A percentile compares a stretch with the other conserved stretches of the same genome.
Conservation (phyloP, 2,329 filamentous ascomycete genomes). For the Hymenoscyphus occultus region DNA sequence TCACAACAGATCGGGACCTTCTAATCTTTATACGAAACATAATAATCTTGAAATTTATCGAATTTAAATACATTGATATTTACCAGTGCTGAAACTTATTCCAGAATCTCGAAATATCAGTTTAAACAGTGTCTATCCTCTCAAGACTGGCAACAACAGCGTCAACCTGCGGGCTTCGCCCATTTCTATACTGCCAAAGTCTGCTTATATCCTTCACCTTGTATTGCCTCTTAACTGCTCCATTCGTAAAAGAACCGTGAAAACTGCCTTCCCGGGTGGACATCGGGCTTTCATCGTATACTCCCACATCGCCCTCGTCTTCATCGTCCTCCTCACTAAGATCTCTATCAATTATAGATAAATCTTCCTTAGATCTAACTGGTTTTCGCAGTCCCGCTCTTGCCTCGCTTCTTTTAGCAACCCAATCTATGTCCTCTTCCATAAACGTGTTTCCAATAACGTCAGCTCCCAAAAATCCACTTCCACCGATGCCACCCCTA, state of each 20-base stretch:
- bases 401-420: conserved; percentile 6
- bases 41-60: too few species aligned
- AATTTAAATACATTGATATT: too few species aligned
- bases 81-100: too few species aligned
- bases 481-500: conserved; percentile 22
- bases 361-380: conserved; percentile 2
- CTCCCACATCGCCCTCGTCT: conserved; percentile 20
- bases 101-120: too few species aligned
- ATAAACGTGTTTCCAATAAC: conserved; percentile 29
- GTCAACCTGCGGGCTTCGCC: conserved; percentile 10
- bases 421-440: conserved; percentile 19
- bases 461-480: conserved; percentile 21
- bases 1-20: too few species aligned
- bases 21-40: too few species aligned
- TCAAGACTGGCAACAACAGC: conserved; percentile 2
- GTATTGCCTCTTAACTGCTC: conserved; percentile 8
- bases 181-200: conserved; percentile 13
- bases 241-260: background rate
- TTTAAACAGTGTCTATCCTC: conserved; percentile 7
- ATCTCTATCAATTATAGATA: background rate
- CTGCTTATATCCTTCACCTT: conserved; percentile 12
- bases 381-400: conserved; percentile 6
- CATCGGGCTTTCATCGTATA: conserved; percentile 30
- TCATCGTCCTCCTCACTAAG: conserved; percentile 21
- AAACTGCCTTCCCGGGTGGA: conserved; percentile 8